Evolutionary conservation across 1,139 yeast species (phyloP).

Genomic region (Candida frijolesensis): DNA sequence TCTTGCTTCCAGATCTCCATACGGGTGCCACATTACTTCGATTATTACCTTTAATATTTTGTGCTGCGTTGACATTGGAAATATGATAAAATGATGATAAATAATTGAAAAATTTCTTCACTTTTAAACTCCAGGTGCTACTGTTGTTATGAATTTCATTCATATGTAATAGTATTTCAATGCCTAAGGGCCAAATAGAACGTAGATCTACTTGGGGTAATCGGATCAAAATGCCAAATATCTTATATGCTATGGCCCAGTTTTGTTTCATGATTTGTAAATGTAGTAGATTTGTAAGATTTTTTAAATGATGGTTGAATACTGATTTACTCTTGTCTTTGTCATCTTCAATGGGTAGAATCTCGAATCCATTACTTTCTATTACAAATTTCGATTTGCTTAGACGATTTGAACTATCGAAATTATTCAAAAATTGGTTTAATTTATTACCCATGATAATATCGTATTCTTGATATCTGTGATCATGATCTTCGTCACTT

Average conservation of each 20-base stretch:
- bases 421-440: conserved; percentile 18
- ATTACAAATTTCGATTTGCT: conserved; percentile 27
- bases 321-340: conserved; percentile 10
- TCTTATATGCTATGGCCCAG: conserved; percentile 57
- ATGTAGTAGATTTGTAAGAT: conserved; percentile 37
- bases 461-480: conserved; percentile 12
- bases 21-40: conserved; percentile 31
- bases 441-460: conserved; percentile 16
- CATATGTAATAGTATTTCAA: conserved; percentile 31
- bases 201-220: conserved; percentile 53
- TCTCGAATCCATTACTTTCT: conserved; percentile 34
- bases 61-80: conserved; percentile 12
- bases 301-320: conserved; percentile 30
- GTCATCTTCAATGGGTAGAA: conserved; percentile 23
- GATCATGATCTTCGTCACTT: conserved; percentile 9
- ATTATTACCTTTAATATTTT: conserved; percentile 9
- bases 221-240: conserved; percentile 52
- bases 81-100: conserved; percentile 30
- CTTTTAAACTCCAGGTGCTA: conserved; percentile 15
- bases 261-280: conserved; percentile 42
- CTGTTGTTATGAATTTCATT: neutral
- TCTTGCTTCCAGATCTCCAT: conserved; percentile 41
- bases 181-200: conserved; percentile 62
- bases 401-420: conserved; percentile 26
- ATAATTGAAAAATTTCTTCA: conserved; percentile 41